These are phyloP conservation scores for Lachnellula occidentalis DNA, from an alignment of 2,329 filamentous ascomycete species.

Conservation along the genomic window DNA sequence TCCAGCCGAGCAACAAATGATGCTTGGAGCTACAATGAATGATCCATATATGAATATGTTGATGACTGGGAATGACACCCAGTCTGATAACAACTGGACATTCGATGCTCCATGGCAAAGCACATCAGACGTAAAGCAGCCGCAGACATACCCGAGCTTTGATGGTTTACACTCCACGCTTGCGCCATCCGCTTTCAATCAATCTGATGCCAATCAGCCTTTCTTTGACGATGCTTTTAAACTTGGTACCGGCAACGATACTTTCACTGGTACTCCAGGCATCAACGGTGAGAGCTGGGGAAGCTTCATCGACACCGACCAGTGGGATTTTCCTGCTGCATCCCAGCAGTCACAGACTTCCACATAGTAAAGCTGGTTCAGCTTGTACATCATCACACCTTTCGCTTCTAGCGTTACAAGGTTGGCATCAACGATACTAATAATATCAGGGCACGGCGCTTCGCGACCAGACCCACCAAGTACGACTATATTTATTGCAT, in stretches of 20 bases:
- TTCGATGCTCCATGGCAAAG: slow-evolving; percentile 9
- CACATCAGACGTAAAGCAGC: slow-evolving; percentile 9
- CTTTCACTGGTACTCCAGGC: slow-evolving; percentile 10
- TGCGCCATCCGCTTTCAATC: slow-evolving; percentile 8
- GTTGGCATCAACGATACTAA: no score
- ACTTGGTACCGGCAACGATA: background rate
- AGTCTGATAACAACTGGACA: slow-evolving; percentile 21
- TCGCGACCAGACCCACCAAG: no score
- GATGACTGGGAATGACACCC: slow-evolving; percentile 34
- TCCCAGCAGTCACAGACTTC: slow-evolving; percentile 6
- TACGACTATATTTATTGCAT: no score
- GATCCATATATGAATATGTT: slow-evolving; percentile 41
- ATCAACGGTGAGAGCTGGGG: slow-evolving; percentile 7
- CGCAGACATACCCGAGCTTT: slow-evolving; percentile 8
- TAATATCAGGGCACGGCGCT: no score
- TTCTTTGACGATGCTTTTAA: slow-evolving; percentile 16
- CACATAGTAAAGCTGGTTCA: background rate
- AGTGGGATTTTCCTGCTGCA: slow-evolving; percentile 3
- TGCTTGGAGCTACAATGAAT: slow-evolving; percentile 40
- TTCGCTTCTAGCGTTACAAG: background rate
- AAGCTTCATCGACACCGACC: slow-evolving; percentile 14
- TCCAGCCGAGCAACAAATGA: slow-evolving; percentile 47
- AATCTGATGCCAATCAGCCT: background rate
- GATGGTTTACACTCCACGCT: slow-evolving; percentile 20
- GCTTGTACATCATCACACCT: background rate